phyloP scores from a whole-genome alignment of 2,329 filamentous ascomycete species.

The Tolypocladium ophioglossoides region DNA sequence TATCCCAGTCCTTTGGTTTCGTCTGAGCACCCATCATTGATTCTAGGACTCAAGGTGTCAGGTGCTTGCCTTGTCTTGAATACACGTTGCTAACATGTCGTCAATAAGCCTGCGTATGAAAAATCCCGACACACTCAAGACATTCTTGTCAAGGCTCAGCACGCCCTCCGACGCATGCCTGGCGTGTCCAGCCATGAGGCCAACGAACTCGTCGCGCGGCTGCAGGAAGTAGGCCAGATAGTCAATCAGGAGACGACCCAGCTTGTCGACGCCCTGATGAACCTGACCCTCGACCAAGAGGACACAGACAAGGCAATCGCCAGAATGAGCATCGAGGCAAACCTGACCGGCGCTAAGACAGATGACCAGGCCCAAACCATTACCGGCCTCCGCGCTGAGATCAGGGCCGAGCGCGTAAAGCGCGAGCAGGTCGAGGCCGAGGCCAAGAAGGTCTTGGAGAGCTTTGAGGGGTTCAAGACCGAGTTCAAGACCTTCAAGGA shows the following conservation, averaged over 20 bases:
- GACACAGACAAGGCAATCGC: conserved; percentile 27
- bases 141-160: conserved; percentile 26
- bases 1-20: background rate
- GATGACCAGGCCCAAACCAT: conserved; percentile 23
- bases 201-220: conserved; percentile 20
- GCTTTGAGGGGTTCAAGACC: conserved; percentile 13
- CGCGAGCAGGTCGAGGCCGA: conserved; percentile 15
- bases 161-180: conserved; percentile 27
- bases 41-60: background rate
- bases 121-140: conserved; percentile 23
- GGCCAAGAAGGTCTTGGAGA: conserved; percentile 15
- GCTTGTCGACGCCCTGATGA: conserved; percentile 26
- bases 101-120: conserved; percentile 21
- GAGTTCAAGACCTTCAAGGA: conserved; percentile 20
- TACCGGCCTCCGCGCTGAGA: conserved; percentile 18
- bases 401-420: conserved; percentile 20
- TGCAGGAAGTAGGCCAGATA: conserved; percentile 26
- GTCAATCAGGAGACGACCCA: conserved; percentile 27
- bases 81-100: background rate
- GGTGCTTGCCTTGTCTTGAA: background rate
- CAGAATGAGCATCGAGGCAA: conserved; percentile 27
- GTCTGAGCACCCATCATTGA: background rate
- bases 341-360: conserved; percentile 21
- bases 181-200: conserved; percentile 24
- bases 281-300: conserved; percentile 24